These are phyloP conservation scores for Acidomyces sp. DNA, from an alignment of 495 filamentous ascomycete genomes.

Conservation along the genomic window DNA sequence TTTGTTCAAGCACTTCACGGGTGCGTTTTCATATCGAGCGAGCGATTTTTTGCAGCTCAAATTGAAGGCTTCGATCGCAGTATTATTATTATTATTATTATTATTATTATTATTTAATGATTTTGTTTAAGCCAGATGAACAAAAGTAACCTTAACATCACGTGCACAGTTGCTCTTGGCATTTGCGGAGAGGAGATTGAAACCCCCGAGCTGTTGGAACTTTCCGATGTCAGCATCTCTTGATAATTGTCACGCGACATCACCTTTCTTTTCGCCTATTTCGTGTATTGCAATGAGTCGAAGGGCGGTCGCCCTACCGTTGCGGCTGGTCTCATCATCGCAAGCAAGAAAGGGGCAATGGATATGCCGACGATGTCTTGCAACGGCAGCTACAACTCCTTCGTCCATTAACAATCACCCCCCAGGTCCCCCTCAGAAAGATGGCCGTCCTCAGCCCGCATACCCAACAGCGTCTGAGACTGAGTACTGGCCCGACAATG, in stretches of 20 bases:
- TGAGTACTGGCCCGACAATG: not conserved
- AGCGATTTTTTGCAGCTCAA: no score
- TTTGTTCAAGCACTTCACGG: no score
- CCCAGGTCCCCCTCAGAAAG: not conserved
- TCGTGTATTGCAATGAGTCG: constrained; percentile 6
- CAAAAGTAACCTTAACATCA: not conserved
- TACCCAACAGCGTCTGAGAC: not conserved
- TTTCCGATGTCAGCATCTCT: not conserved
- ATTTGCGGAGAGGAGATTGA: not conserved
- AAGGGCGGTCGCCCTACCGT: constrained; percentile 9
- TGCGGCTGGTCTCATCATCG: constrained; percentile 1
- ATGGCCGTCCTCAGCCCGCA: not conserved
- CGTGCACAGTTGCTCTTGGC: not conserved
- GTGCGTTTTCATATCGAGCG: no score
- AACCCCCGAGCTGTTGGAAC: not conserved
- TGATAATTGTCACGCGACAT: constrained; percentile 12
- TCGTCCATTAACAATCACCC: constrained; percentile 2
- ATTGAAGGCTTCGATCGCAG: no score
- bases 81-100: no score
- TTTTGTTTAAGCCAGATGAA: no score
- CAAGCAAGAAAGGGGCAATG: constrained; percentile 1
- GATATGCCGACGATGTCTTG: constrained; percentile 15
- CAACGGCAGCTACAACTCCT: constrained; percentile 6
- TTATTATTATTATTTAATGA: no score
- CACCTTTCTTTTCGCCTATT: not conserved